Evolutionary conservation across 345 rosid genomes (phyloP), one percentile per base, ranked within the genome.

Genomic region (Hibiscus mutabilis): DNA sequence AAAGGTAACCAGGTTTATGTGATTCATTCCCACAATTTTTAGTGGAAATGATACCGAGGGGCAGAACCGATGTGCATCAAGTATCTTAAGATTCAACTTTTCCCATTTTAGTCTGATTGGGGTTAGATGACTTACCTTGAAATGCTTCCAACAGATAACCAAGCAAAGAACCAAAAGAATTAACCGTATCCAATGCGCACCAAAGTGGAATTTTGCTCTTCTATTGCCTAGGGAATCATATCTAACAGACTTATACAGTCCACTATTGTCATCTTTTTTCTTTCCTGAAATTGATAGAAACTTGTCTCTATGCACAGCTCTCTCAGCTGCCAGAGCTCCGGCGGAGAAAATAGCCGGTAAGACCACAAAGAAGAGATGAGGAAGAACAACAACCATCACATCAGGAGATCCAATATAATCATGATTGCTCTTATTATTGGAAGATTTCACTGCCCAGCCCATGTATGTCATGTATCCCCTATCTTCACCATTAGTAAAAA

Each of bases 301-400:
- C 60, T 82, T 81, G 76, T 89, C 93, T 76, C 72, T 85, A 72
- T 79, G 79, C n/a, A 80, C 71, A 52, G 69, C 83, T 76, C 82
- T 88, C 85, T 95, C 99, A 15, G 92, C 91, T 56, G 88, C 93
- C 73, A 95, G 67, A 72, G 88, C 84, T 58, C 73, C 86, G 6
- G 73, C 68, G 29, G 83, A 73, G 68, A 90, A 76, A 63, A 84
- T 81, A 55, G 89, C 72, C 0, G 97, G 98, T 52, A 89, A 74
- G 33, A 91, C 88, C 69, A 85, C 88, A 60, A 86, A 89, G 35
- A 86, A 6, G 49, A 94, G 75, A 84, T 91, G 97, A 25, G 98
- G 93, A 76, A 94, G 80, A 77, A 91, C 93, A 51, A 91, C 66
- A 62, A 94, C 88, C 91, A 94, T 86, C 16, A 95, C 71, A 84